phyloP scores from a whole-genome alignment of 2,329 filamentous ascomycete species.

The Paraconiothyrium sp. region DNA sequence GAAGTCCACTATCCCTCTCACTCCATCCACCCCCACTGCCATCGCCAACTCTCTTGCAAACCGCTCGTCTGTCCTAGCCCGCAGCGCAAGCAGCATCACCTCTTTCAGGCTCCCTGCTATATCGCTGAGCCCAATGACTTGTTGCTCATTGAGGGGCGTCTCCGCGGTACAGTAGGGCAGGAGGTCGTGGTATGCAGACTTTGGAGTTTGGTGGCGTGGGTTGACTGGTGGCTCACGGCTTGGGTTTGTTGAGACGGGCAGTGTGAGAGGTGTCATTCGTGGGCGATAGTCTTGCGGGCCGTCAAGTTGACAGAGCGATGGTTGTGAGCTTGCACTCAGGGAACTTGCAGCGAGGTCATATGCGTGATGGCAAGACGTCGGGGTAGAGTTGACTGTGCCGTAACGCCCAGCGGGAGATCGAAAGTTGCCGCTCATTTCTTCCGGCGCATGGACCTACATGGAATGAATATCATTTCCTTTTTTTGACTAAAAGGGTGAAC shows the following conservation, averaged over 20 bases:
- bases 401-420: background rate
- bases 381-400: background rate
- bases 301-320: slow-evolving; percentile 19
- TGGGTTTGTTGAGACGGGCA: background rate
- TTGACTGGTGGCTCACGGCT: background rate
- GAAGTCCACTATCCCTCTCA: slow-evolving; percentile 40
- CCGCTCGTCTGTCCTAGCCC: slow-evolving; percentile 29
- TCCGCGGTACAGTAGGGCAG: slow-evolving; percentile 43
- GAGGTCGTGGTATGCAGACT: slow-evolving; percentile 31
- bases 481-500: background rate
- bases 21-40: slow-evolving; percentile 33
- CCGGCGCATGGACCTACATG: background rate
- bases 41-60: slow-evolving; percentile 24
- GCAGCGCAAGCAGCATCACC: slow-evolving; percentile 39
- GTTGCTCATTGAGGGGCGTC: slow-evolving; percentile 30
- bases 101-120: slow-evolving; percentile 44
- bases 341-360: background rate
- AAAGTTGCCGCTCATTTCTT: background rate
- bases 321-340: background rate
- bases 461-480: background rate
- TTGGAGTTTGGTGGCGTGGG: background rate
- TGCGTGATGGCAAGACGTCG: background rate
- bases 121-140: slow-evolving; percentile 45
- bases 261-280: background rate
- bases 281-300: slow-evolving; percentile 18